These are phyloP conservation scores for Populus alba DNA, from an alignment of 345 rosid genomes.

Conservation along the genomic window DNA sequence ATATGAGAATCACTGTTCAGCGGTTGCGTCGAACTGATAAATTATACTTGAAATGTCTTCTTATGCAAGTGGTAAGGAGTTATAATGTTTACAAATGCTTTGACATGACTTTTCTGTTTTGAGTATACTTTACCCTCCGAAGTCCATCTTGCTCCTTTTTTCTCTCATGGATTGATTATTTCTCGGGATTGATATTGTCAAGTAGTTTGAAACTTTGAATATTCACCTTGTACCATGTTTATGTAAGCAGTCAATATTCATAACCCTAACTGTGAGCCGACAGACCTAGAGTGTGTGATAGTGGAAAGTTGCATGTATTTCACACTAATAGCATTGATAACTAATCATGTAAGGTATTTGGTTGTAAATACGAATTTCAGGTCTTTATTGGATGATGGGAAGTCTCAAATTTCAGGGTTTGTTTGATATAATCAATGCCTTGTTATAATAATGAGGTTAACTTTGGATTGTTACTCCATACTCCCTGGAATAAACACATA, in stretches of 20 bases:
- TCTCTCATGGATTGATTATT: neutral
- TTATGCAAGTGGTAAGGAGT: conserved; percentile 85
- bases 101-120: neutral
- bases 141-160: neutral
- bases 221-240: neutral
- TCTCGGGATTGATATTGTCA: neutral
- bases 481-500: neutral
- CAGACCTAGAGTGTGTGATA: neutral
- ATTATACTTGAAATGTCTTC: conserved; percentile 85
- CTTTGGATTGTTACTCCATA: neutral
- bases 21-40: conserved; percentile 75
- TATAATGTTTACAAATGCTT: neutral
- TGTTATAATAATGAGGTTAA: neutral
- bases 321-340: neutral
- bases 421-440: neutral
- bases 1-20: conserved; percentile 74
- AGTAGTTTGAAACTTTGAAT: neutral
- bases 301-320: neutral
- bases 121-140: neutral
- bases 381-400: neutral
- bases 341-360: neutral
- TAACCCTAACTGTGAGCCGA: neutral
- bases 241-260: neutral
- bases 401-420: neutral
- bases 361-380: neutral